Evolutionary conservation across 495 filamentous ascomycete genomes (phyloP).

Genomic region (Lichina pygmaea): DNA sequence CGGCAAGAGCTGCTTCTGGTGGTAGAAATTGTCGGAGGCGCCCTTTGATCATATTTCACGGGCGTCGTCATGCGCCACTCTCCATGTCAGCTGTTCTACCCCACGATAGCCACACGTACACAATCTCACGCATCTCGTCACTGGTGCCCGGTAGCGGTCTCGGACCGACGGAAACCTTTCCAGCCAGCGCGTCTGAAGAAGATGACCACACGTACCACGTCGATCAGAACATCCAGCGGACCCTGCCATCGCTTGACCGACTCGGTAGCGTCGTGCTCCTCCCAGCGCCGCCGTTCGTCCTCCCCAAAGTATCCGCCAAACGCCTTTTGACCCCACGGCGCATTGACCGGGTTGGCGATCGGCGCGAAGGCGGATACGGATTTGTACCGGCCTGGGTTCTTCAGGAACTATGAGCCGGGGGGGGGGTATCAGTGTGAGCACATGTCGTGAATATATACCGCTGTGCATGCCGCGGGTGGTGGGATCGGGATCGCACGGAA

Average conservation of each 20-base stretch:
- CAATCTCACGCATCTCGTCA: too few relatives aligned
- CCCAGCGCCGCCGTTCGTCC: conserved; percentile 44
- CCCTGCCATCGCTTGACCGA: conserved; percentile 49
- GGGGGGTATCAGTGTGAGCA: background rate
- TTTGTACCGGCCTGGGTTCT: conserved; percentile 70
- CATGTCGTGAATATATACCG: too few relatives aligned
- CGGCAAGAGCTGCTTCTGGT: conserved; percentile 70
- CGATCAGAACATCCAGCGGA: conserved; percentile 47
- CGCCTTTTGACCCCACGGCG: conserved; percentile 89
- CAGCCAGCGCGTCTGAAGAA: too few relatives aligned
- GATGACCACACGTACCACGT: conserved; percentile 29
- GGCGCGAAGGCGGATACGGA: conserved; percentile 77
- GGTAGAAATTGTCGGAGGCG: conserved; percentile 86
- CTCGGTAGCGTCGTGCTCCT: conserved; percentile 78
- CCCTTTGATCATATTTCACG: conserved; percentile 22
- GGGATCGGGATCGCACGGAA: background rate
- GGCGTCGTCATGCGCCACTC: too few relatives aligned
- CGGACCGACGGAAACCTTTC: too few relatives aligned
- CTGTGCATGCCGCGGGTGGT: background rate
- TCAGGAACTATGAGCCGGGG: conserved; percentile 33
- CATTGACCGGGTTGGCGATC: conserved; percentile 63
- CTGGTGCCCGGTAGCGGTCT: too few relatives aligned
- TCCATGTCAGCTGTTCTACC: too few relatives aligned
- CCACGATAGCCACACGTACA: too few relatives aligned
- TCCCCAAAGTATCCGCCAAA: conserved; percentile 64